A percentile compares a stretch with the other conserved stretches of the same genome.
Conservation (phyloP, 305 asterid genomes). For the Ilex paraguariensis region DNA sequence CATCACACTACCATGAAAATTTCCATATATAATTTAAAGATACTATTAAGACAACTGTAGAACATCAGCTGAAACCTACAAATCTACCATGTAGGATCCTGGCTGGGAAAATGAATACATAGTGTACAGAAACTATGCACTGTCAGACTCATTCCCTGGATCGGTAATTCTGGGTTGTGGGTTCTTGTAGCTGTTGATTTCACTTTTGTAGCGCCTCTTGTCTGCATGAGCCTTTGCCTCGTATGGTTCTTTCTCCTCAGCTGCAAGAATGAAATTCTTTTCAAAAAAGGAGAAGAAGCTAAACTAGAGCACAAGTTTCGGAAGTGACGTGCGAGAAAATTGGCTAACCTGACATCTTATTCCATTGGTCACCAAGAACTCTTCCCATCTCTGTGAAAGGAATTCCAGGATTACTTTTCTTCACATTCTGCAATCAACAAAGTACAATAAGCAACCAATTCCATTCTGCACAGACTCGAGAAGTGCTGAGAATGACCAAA, state of each 20-base stretch:
- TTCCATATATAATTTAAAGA: too few species aligned
- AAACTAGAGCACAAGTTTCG: too few species aligned
- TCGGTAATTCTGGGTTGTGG: conserved; percentile 39
- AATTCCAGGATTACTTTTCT: conserved; percentile 76
- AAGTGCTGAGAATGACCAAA: background rate
- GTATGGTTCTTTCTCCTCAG: conserved; percentile 83
- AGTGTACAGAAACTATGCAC: conserved; percentile 20
- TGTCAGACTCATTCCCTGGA: conserved; percentile 54
- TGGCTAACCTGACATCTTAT: conserved; percentile 70
- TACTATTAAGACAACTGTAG: too few species aligned
- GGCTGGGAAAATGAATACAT: too few species aligned
- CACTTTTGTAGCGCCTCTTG: conserved; percentile 67
- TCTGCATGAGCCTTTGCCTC: conserved; percentile 82
- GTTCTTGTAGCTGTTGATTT: conserved; percentile 63
- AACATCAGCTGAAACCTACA: too few species aligned
- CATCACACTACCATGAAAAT: too few species aligned
- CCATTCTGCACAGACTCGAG: background rate
- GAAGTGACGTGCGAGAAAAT: background rate
- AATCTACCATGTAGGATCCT: too few species aligned
- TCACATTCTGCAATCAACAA: conserved; percentile 48
- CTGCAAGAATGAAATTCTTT: conserved; percentile 21
- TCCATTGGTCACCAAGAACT: conserved; percentile 88
- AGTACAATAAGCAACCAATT: background rate
- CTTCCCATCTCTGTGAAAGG: conserved; percentile 59
- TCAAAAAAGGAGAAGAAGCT: too few species aligned